Percentiles rank a stretch among this genome's conserved stretches.
Evolutionary conservation across 345 rosid species (phyloP).

Genomic region (Bruguiera parviflora): DNA sequence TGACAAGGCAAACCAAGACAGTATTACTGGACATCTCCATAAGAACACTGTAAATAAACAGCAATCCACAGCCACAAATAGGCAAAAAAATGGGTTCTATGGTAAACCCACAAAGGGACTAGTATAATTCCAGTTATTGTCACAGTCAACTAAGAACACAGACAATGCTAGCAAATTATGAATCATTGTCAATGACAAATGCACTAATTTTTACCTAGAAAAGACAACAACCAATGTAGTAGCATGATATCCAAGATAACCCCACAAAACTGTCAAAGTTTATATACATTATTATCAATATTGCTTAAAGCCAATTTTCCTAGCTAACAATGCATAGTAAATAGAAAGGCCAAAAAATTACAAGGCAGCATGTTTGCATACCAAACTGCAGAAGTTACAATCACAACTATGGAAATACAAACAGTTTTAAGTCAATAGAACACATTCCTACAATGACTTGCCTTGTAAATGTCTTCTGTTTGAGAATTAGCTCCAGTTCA

Average conservation of each 20-base stretch:
- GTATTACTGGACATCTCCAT: background rate
- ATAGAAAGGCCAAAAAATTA: background rate
- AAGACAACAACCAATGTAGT: too few relatives aligned
- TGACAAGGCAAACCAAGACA: constrained; percentile 25
- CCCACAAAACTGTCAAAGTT: too few relatives aligned
- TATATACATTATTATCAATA: background rate
- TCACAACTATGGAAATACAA: background rate
- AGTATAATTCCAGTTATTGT: too few relatives aligned
- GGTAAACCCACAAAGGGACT: too few relatives aligned
- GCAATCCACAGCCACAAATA: background rate
- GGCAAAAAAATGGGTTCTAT: too few relatives aligned
- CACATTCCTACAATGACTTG: constrained; percentile 16
- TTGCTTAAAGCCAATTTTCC: background rate
- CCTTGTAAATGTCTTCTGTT: constrained; percentile 80
- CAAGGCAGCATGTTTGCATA: background rate
- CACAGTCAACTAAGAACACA: too few relatives aligned
- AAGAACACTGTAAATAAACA: background rate
- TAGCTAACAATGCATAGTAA: background rate
- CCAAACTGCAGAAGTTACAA: background rate
- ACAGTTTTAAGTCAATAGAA: background rate
- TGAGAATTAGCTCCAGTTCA: constrained; percentile 57
- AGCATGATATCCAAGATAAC: too few relatives aligned
- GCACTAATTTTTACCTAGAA: too few relatives aligned
- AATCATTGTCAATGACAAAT: too few relatives aligned
- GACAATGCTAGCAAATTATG: too few relatives aligned